phyloP scores from a whole-genome alignment of 2,329 filamentous ascomycete genomes.

The Clathrospora elynae region DNA sequence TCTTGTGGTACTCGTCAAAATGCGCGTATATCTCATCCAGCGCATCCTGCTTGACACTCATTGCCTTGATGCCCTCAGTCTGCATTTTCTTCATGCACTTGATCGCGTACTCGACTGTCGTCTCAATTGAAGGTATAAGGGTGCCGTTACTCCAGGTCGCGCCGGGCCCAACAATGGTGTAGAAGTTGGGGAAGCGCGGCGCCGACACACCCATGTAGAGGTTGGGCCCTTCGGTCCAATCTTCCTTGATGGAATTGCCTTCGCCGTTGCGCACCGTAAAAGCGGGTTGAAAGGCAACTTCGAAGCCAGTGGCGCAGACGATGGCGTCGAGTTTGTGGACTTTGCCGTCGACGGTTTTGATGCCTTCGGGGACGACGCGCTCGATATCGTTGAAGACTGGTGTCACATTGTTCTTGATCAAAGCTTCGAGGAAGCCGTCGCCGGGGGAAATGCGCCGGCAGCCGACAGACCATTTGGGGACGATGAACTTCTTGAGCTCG shows the following conservation, averaged over 20 bases:
- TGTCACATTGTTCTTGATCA: slow-evolving; percentile 38
- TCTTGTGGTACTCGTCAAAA: slow-evolving; percentile 39
- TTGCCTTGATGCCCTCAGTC: slow-evolving; percentile 38
- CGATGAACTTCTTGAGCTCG: slow-evolving; percentile 52
- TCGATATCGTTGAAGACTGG: slow-evolving; percentile 37
- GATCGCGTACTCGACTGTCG: slow-evolving; percentile 44
- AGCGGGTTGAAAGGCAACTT: slow-evolving; percentile 49
- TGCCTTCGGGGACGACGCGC: slow-evolving; percentile 46
- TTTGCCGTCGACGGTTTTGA: slow-evolving; percentile 36
- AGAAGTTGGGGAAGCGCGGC: slow-evolving; percentile 54
- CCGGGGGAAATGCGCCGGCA: slow-evolving; percentile 42
- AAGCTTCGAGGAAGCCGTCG: slow-evolving; percentile 41
- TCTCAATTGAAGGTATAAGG: slow-evolving; percentile 53
- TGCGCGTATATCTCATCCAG: slow-evolving; percentile 40
- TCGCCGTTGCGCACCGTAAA: slow-evolving; percentile 52
- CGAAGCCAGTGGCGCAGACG: slow-evolving; percentile 43
- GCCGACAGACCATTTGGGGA: slow-evolving; percentile 56
- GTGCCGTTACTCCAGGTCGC: slow-evolving; percentile 55
- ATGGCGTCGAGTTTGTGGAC: slow-evolving; percentile 41
- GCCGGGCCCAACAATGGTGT: slow-evolving; percentile 51
- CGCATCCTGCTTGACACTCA: slow-evolving; percentile 40
- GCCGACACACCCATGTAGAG: slow-evolving; percentile 52
- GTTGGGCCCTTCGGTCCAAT: slow-evolving; percentile 49
- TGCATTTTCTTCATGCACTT: slow-evolving; percentile 45
- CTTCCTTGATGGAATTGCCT: slow-evolving; percentile 45